Evolutionary conservation across 129 eudicot species (phyloP).

Genomic region (Escallonia rubra): DNA sequence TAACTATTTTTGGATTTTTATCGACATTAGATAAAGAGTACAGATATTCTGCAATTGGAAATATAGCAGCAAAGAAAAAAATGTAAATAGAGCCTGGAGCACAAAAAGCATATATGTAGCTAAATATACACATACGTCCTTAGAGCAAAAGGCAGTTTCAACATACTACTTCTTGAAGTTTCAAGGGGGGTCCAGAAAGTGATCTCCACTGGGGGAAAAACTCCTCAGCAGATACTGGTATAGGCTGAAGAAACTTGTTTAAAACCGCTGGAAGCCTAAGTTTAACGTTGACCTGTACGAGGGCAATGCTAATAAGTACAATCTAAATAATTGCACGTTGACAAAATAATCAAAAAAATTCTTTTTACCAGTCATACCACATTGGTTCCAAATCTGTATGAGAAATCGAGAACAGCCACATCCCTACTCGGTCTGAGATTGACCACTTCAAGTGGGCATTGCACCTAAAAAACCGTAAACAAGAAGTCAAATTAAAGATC

Average conservation of each 20-base stretch:
- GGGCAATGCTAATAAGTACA: slow-evolving; percentile 22
- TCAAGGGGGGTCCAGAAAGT: slow-evolving; percentile 93
- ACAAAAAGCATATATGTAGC: no score
- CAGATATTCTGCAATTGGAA: no score
- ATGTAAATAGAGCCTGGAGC: no score
- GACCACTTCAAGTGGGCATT: slow-evolving; percentile 87
- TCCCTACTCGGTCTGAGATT: slow-evolving; percentile 89
- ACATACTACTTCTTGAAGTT: slow-evolving; percentile 98
- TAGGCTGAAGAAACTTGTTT: slow-evolving; percentile 89
- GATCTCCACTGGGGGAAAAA: slow-evolving; percentile 96
- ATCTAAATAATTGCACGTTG: background rate
- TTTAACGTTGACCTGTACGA: slow-evolving; percentile 71
- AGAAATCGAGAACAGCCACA: slow-evolving; percentile 87
- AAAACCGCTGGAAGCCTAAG: slow-evolving; percentile 84
- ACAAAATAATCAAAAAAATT: background rate
- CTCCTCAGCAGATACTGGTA: slow-evolving; percentile 66
- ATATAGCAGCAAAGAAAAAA: no score
- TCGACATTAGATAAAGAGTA: no score
- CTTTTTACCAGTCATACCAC: slow-evolving; percentile 34
- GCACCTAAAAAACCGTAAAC: slow-evolving; percentile 50
- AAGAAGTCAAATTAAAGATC: background rate
- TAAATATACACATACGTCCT: no score
- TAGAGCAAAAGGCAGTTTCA: no score
- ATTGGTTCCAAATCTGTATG: slow-evolving; percentile 66
- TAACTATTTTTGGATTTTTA: no score